Evolutionary conservation across 306 rosid species (phyloP), one percentile per base, ranked within the genome.

Genomic region (Luffa acutangula): DNA sequence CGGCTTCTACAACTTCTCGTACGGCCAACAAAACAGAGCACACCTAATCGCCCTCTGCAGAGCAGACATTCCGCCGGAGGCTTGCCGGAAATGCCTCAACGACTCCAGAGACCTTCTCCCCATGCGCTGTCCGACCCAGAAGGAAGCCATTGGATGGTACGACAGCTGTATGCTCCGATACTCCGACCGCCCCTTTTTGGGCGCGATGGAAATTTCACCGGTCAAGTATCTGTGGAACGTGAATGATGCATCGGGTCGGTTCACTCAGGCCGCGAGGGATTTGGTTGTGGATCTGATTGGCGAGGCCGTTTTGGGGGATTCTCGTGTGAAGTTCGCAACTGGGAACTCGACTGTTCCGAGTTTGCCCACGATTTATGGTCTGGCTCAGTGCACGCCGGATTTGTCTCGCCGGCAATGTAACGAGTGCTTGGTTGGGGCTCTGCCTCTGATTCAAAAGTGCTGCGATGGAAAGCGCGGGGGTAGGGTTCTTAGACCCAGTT

Each of bases 1-100:
- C 57, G 87, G 86, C 52, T 90, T 87, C 75, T 83, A 80, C 81
- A 83, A 81, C 57, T 81, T 80, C 49, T 85, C 89, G 12, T 9
- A 66, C 1, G 89, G 90, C 43, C 74, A 66, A 49, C 42, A 75
- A 59, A 41, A 82, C 56, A 6, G 81, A 79, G 66, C 83, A 1
- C 56, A 80, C 7, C 88, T 85, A 1, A 83, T 83, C 4, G 90
- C 79, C 2, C 72, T 80, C 43, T 80, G 82, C 76, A 80, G 70
- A 31, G 82, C 78, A 11, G 82, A 80, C 20, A 9, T 70, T 41
- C 4, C 39, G 42, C 59, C 71, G 0, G 82, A 70, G 1, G 12
- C 6, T 14, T 80, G 82, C 46, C 66, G 34, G 11, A 39, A 8
- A 53, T 80, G 82, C 69, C 69, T 80, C 48, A 53, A 56, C 10